Percentiles rank a stretch among this genome's conserved stretches.
Evolutionary conservation across 2,329 filamentous ascomycete species (phyloP).

Genomic region (Fusarium protoensiforme): DNA sequence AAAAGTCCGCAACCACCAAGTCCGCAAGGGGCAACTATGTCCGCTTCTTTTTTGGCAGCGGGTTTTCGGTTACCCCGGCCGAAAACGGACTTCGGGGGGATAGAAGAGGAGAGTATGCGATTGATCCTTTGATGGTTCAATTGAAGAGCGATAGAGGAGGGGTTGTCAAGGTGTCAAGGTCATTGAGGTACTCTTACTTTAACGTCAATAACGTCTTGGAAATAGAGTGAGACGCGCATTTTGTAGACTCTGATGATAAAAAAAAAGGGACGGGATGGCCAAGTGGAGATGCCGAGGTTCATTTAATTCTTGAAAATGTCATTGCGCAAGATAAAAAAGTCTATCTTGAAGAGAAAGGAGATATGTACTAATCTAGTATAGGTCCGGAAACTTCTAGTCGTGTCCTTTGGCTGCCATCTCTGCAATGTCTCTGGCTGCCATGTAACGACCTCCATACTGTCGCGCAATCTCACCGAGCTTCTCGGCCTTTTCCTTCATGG

Average conservation of each 20-base stretch:
- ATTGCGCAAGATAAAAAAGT: neutral
- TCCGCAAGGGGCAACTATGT: neutral
- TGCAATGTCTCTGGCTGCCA: neutral
- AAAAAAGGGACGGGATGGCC: no score
- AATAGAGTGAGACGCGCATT: neutral
- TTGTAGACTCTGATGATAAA: no score
- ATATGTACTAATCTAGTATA: neutral
- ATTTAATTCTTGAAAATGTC: neutral
- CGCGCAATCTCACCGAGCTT: slow-evolving; percentile 2
- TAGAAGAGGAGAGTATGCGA: neutral
- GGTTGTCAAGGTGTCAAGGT: no score
- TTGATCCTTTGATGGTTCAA: no score
- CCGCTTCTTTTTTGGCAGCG: neutral
- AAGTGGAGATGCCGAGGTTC: slow-evolving; percentile 23
- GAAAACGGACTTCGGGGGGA: slow-evolving; percentile 11
- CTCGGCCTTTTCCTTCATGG: slow-evolving; percentile 1
- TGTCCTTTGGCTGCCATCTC: neutral
- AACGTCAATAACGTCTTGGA: slow-evolving; percentile 27
- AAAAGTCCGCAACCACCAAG: neutral
- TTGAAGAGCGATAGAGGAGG: no score
- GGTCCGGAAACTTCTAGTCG: neutral
- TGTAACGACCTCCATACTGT: neutral
- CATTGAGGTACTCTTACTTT: neutral
- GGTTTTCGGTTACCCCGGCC: neutral
- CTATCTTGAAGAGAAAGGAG: neutral